Evolutionary conservation across 2,329 filamentous ascomycete genomes (phyloP), one percentile per base, ranked within the genome.

Genomic region (Fusarium stilboides): DNA sequence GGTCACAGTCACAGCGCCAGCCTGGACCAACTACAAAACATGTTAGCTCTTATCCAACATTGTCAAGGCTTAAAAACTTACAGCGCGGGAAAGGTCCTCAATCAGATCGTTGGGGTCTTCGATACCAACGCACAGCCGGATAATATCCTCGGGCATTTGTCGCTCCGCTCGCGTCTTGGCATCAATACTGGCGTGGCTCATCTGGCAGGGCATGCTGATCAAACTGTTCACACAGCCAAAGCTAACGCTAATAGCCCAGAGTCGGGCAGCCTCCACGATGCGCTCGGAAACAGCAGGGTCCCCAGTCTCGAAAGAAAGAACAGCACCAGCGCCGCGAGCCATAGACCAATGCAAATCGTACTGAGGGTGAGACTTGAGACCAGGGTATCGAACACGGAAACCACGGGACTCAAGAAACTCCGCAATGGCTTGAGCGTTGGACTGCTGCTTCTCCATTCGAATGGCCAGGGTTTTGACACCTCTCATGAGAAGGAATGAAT

Each of bases 161-260:
- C 94, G 88, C 82, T 97, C 94, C 74, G 89, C 86, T 72, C 96
- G 87, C 53, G 94, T 98, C 84, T 97, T 97, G 62, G 94, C 93
- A 77, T 98, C 96, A 76, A 99, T 99, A 78, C 94, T 97, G 39
- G 96, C 96, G 81, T 99, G 96, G 81, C 95, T 98, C 97, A 99
- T 99, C 76, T 95, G 94, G 83, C 96, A 99, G 10, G 96, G 95
- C 95, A 99, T 98, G 83, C 94, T 98, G 81, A 99, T 99, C 79
- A 99, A 84, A 78, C 93, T 97, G 84, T 99, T 99, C 71, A 99
- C 96, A 79, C 96, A 98, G 47, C 96, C 96, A 78, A 99, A 99
- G 77, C 94, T 97, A 62, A 99, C 96, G 71, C 93, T 97, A 74
- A 99, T 99, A 34, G 92, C 94, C 90, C 94, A 99, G 33, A 99